Evolutionary conservation across 495 filamentous ascomycete species (phyloP).

Genomic region (Penicillium goetzii): DNA sequence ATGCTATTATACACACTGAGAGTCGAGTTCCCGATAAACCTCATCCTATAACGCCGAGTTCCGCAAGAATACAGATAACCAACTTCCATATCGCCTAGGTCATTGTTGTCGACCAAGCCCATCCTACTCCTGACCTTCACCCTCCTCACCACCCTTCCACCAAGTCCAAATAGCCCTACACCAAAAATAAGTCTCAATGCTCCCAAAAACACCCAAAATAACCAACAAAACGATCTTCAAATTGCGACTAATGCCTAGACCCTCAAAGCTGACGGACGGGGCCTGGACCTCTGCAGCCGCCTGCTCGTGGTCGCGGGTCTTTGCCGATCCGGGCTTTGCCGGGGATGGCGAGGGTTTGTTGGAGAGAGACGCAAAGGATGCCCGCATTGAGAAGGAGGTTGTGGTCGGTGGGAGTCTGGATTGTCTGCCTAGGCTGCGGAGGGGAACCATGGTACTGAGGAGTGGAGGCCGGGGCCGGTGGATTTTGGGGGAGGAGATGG

Average conservation of each 20-base stretch:
- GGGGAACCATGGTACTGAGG: neutral
- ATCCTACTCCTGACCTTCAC: neutral
- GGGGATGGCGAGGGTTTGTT: neutral
- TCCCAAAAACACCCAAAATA: conserved; percentile 24
- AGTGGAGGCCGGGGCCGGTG: conserved; percentile 1
- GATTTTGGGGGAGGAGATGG: neutral
- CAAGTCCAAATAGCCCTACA: conserved; percentile 69
- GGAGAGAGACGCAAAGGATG: neutral
- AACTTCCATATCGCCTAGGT: neutral
- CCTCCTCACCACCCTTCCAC: conserved; percentile 19
- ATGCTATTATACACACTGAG: neutral
- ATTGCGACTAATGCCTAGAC: conserved; percentile 24
- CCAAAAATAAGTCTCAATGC: conserved; percentile 71
- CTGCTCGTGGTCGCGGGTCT: neutral
- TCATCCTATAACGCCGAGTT: neutral
- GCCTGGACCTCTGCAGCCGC: neutral
- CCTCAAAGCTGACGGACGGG: conserved; percentile 17
- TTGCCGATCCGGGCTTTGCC: conserved; percentile 7
- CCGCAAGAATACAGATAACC: neutral
- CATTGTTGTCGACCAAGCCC: neutral
- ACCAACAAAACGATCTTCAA: conserved; percentile 25
- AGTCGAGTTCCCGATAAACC: neutral
- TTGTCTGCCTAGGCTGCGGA: neutral
- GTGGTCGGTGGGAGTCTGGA: neutral
- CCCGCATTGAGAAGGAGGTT: conserved; percentile 1